Conservation (phyloP, 2,329 filamentous ascomycete species). For the Penicillium corylophilum region DNA sequence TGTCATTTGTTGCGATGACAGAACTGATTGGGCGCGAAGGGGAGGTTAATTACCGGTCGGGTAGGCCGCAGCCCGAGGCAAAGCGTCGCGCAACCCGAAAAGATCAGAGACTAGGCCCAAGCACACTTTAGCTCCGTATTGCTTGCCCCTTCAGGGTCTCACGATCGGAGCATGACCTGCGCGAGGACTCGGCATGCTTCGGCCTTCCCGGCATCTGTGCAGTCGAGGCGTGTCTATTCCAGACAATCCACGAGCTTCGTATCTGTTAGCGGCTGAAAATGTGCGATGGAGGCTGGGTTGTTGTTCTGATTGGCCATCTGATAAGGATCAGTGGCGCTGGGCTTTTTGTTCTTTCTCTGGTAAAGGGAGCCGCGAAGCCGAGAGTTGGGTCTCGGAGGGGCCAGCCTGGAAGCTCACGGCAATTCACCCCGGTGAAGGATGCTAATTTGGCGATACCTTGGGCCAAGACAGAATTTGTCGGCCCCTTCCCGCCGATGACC, state of each 20-base stretch:
- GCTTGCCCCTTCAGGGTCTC: not conserved
- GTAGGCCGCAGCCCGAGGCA: not conserved
- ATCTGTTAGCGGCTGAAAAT: not conserved
- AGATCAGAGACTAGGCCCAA: not conserved
- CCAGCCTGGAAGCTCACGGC: not conserved
- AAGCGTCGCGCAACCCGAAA: not conserved
- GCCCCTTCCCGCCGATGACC: not conserved
- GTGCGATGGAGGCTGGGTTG: not conserved
- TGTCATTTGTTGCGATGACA: not conserved
- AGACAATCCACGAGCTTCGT: not conserved
- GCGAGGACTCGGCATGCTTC: not conserved
- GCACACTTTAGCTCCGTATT: not conserved
- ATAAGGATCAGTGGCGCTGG: not conserved
- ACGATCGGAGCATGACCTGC: not conserved
- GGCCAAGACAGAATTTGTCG: not conserved
- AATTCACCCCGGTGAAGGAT: not conserved
- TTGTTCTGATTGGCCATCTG: not conserved
- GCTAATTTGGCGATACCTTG: not conserved
- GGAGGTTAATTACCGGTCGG: not conserved
- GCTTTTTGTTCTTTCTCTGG: not conserved
- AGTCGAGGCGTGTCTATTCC: not conserved
- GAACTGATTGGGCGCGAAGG: not conserved
- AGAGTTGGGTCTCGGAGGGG: not conserved
- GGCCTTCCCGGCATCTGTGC: not conserved
- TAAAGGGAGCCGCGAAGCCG: not conserved